These are phyloP conservation scores for Tolypocladium paradoxum DNA, from an alignment of 2,329 filamentous ascomycete genomes.

Conservation along the genomic window DNA sequence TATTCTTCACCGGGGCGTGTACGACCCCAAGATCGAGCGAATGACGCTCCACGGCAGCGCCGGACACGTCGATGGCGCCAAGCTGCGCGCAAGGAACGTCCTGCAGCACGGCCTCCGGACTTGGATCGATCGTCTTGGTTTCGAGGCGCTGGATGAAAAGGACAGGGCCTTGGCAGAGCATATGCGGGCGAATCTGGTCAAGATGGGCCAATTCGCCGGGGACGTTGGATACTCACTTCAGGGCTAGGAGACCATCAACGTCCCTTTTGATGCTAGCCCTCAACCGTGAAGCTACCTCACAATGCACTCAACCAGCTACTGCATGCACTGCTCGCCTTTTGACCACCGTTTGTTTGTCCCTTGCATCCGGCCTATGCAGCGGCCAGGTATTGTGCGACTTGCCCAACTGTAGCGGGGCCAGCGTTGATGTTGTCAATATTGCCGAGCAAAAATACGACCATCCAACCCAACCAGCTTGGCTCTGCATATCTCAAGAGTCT, in stretches of 20 bases:
- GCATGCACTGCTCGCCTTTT: no score
- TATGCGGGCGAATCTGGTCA: conserved; percentile 54
- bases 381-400: no score
- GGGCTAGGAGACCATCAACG: conserved; percentile 23
- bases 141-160: conserved; percentile 33
- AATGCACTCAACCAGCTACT: no score
- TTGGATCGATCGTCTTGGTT: conserved; percentile 52
- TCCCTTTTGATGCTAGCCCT: background rate
- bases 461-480: no score
- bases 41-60: conserved; percentile 66
- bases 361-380: no score
- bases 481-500: no score
- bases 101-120: conserved; percentile 62
- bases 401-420: no score
- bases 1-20: conserved; percentile 66
- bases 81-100: conserved; percentile 56
- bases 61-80: conserved; percentile 45
- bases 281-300: no score
- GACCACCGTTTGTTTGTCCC: no score
- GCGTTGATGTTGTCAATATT: no score
- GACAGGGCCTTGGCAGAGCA: conserved; percentile 41
- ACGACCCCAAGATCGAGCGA: conserved; percentile 46
- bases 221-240: conserved; percentile 55
- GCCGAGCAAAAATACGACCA: no score
- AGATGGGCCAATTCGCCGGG: conserved; percentile 47